Base-by-base conservation (phyloP, 192 early-diverging fungal species). In the Backusella psychrophila region DNA sequence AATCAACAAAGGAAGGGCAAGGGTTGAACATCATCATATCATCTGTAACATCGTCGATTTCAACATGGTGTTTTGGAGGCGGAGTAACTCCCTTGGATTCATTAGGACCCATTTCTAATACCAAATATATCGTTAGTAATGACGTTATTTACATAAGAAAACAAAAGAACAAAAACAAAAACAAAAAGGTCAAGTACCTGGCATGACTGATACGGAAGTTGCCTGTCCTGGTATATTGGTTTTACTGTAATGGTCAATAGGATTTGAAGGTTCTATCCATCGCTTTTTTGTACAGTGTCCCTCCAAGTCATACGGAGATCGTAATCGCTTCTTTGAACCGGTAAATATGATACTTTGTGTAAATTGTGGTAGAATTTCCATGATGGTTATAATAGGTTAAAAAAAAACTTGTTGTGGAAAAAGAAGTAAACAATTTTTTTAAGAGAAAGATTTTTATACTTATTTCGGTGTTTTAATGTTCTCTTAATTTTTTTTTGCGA, bases 21-120 rank as follows among this genome's bases (percentile, higher is more conserved):
- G 66, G 15, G 66, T 68, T 36, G 29, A 35, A 19, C 15, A 19
- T 68, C 33, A 68, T 33, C 33, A 68, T 35, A 17, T 63, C 74
- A 41, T 66, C 42, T 56, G 68, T 66, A 63, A 41, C 39, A 67
- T 67, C 74, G 56, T 63, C 56, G 56, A 63, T 63, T 63, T 63
- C 56, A 29, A 63, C 56, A 63, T 63, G 56, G 12, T 63, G 56
- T 29, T 63, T 63, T 23, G 11, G 26, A 12, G 26, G 21, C 23
- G 56, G 56, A 63, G 21, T 29, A 63, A 4, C 26, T 63, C 56
- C 56, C 56, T 29, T 63, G 3, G 56, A 63, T 63, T 29, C 23
- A 29, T 63, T 63, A 63, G 9, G 26, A 63, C 4, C 3, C 6
- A 6, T 29, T 63, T 63, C 21, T 63, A 63, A 63, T 29, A 63